Base-by-base conservation (phyloP, 371 early-diverging fungal species). In the Mortierella sp. region DNA sequence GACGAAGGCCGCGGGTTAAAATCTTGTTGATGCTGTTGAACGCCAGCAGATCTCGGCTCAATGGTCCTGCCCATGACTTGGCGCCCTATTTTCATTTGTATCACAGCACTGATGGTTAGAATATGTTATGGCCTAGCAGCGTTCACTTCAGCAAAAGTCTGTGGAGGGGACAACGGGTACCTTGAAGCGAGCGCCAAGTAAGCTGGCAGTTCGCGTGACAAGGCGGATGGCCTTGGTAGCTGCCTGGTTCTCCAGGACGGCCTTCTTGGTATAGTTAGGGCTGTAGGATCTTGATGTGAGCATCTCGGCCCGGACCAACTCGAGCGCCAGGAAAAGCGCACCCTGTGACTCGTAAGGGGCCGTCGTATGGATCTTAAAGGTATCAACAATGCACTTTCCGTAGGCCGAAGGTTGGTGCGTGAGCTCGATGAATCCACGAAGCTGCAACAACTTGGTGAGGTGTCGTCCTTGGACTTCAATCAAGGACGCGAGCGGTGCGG, bases 21-120 rank as follows among this genome's bases (percentile, higher is more conserved):
- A 91, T 88, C 80, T 93, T 94, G 52, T 90, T 90, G 82, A 94
- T 90, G 77, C 95, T 94, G 84, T 92, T 93, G 89, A 95, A 95
- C 13, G 91, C 95, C 68, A 97, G 88, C 63, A 96, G 80, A 76
- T 97, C 96, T 24, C 96, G 92, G 84, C 90, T 92, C 68, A 95
- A 87, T 10, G 94, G 93, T 2, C 95, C 95, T 42, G 84, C 84
- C 95, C 95, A 95, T 60, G 89, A 83, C 45, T 85, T 85, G 38
- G 74, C 73, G 31, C 89, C 91, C 92, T 92, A 88, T 74, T 45
- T 28, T 10, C 63, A 26, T 47, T 38, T 5, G 42, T 38, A 5
- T 38, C 42, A 38, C 5, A 5, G 5, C 42, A 38, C 5, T 38
- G 42, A 3, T 38, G 42, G 42, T 38, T 38, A 38, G 42, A 38